Percentiles rank a stretch among this genome's conserved stretches.
These are phyloP conservation scores for Syncephalis plumigaleata DNA, from an alignment of 371 early-diverging fungal species.

Conservation along the genomic window DNA sequence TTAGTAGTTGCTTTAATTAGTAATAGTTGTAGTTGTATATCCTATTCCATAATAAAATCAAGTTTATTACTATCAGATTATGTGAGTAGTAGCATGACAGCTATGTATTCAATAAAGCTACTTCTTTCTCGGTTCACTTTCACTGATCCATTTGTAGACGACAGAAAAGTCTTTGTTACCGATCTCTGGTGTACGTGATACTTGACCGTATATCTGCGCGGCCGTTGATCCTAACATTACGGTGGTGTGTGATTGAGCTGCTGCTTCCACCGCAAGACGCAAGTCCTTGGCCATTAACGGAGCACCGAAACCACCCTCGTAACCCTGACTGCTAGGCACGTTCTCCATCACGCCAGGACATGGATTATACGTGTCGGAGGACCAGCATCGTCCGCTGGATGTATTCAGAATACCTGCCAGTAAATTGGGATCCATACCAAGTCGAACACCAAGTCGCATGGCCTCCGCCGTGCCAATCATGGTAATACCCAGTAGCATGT, in stretches of 20 bases:
- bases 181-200: conserved; percentile 32
- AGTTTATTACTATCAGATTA: too few relatives aligned
- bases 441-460: conserved; percentile 66
- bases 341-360: conserved; percentile 66
- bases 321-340: conserved; percentile 71
- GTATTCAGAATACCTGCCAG: conserved; percentile 76
- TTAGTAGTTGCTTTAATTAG: too few relatives aligned
- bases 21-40: too few relatives aligned
- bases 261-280: conserved; percentile 77
- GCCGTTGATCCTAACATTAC: conserved; percentile 60
- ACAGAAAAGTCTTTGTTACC: conserved; percentile 54
- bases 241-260: conserved; percentile 48
- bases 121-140: not conserved
- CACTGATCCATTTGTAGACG: conserved; percentile 47
- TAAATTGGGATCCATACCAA: conserved; percentile 82
- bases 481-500: conserved; percentile 83
- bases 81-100: too few relatives aligned
- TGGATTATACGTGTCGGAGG: conserved; percentile 84
- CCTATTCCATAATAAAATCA: too few relatives aligned
- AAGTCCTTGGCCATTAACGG: conserved; percentile 89
- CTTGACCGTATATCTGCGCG: conserved; percentile 56
- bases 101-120: too few relatives aligned
- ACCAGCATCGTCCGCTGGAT: conserved; percentile 81
- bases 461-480: conserved; percentile 92
- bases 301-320: conserved; percentile 82